phyloP scores from a whole-genome alignment of 139 green algal species.

The Micractinium conductrix region DNA sequence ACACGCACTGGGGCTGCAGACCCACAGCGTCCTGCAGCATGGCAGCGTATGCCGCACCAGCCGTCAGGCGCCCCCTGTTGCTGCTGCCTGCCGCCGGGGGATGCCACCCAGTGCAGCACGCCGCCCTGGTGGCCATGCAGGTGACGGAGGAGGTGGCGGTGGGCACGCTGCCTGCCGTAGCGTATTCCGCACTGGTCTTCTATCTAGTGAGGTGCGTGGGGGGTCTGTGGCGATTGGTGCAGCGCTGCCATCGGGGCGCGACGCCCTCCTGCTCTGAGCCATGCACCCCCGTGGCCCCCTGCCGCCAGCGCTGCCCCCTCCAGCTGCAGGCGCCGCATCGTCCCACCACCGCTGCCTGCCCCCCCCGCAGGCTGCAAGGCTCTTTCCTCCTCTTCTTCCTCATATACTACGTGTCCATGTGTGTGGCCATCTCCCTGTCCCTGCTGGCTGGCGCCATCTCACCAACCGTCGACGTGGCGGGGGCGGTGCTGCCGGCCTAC shows the following conservation, averaged over 20 bases:
- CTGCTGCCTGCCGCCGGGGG: too few relatives aligned
- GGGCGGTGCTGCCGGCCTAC: constrained; percentile 6
- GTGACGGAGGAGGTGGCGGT: constrained; percentile 69
- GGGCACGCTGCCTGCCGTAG: constrained; percentile 21
- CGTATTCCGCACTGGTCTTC: constrained; percentile 55
- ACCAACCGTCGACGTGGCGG: constrained; percentile 79
- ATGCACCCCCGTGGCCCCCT: too few relatives aligned
- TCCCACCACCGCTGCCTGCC: too few relatives aligned
- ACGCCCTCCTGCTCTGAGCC: too few relatives aligned
- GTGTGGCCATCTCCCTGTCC: constrained; percentile 64
- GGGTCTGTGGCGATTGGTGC: neutral
- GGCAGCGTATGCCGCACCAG: too few relatives aligned
- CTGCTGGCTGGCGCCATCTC: constrained; percentile 76
- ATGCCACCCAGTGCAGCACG: too few relatives aligned
- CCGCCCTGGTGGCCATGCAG: too few relatives aligned
- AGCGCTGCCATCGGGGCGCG: too few relatives aligned
- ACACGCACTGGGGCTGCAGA: neutral
- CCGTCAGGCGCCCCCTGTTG: too few relatives aligned
- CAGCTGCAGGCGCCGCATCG: neutral
- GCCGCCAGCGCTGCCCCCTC: neutral
- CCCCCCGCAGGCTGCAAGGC: constrained; percentile 59
- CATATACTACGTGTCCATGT: constrained; percentile 57
- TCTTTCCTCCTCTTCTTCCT: constrained; percentile 69
- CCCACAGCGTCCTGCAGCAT: too few relatives aligned
- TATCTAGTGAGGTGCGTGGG: constrained; percentile 41